Percentiles rank a stretch among this genome's conserved stretches.
Evolutionary conservation across 345 rosid genomes (phyloP).

Genomic region (Balakata baccata): DNA sequence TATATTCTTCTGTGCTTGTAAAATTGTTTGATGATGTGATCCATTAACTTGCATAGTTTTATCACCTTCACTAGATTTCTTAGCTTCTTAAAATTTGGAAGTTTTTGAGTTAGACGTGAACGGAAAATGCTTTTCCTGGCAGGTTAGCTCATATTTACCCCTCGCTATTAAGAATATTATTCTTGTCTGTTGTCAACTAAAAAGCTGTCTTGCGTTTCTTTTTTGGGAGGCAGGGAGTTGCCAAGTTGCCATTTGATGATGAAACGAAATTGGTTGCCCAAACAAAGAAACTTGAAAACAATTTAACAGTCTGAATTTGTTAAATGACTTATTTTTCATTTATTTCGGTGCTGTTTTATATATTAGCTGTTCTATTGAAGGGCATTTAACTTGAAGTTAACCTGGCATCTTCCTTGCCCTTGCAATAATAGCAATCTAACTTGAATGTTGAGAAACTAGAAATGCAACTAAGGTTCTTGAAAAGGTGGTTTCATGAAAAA

Average conservation of each 20-base stretch:
- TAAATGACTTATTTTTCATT: neutral
- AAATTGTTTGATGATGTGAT: neutral
- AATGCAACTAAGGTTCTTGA: neutral
- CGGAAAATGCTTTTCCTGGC: slow-evolving; percentile 96
- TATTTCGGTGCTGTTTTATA: neutral
- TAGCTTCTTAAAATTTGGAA: slow-evolving; percentile 30
- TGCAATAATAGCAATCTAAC: neutral
- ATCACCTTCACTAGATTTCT: neutral
- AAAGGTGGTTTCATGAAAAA: neutral
- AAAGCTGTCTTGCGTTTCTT: too few species aligned
- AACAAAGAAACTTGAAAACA: slow-evolving; percentile 78
- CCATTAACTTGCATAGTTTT: slow-evolving; percentile 1
- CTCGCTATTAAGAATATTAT: neutral
- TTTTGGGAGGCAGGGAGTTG: slow-evolving; percentile 68
- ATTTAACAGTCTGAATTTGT: slow-evolving; percentile 62
- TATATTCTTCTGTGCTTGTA: slow-evolving; percentile 81
- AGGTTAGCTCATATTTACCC: slow-evolving; percentile 44
- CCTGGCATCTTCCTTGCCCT: neutral
- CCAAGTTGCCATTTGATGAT: slow-evolving; percentile 90
- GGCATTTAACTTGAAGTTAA: neutral
- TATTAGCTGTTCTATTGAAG: neutral
- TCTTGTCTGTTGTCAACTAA: slow-evolving; percentile 6
- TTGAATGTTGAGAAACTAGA: neutral
- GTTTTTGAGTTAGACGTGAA: slow-evolving; percentile 98
- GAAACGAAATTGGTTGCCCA: slow-evolving; percentile 68